These are phyloP conservation scores for Boletus sensibilis DNA, from an alignment of 768 basidiomycete species.

Conservation along the genomic window DNA sequence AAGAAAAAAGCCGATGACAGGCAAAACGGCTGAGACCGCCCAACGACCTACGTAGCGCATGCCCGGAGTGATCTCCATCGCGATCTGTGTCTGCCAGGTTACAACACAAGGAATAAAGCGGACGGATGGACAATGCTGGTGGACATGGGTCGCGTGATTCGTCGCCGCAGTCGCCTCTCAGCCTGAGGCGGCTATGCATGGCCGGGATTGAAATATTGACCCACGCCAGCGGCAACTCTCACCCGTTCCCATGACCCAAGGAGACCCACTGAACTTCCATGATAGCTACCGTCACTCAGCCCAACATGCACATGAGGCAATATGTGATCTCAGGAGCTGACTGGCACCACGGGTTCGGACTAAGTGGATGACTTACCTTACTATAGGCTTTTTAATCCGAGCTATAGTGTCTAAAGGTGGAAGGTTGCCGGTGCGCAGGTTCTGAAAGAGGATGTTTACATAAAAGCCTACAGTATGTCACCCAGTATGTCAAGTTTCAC, in stretches of 20 bases:
- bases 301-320: neutral
- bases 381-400: too few species aligned
- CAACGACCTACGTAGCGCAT: conserved; percentile 20
- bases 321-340: neutral
- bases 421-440: too few species aligned
- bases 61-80: conserved; percentile 26
- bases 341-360: neutral
- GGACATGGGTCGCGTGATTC: neutral
- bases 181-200: too few species aligned
- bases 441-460: too few species aligned
- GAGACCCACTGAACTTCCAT: neutral
- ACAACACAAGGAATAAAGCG: neutral
- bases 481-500: neutral
- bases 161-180: neutral
- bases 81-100: neutral
- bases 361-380: too few species aligned
- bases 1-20: conserved; percentile 12
- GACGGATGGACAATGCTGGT: neutral
- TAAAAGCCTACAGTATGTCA: too few species aligned
- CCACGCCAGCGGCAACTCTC: neutral
- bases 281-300: neutral
- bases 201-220: neutral
- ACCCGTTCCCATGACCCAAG: neutral
- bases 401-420: too few species aligned
- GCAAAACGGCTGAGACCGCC: conserved; percentile 13